A percentile compares a stretch with the other conserved stretches of the same genome.
These are phyloP conservation scores for Secale cereale DNA, from an alignment of 176 grass and related monocot genomes.

Conservation along the genomic window DNA sequence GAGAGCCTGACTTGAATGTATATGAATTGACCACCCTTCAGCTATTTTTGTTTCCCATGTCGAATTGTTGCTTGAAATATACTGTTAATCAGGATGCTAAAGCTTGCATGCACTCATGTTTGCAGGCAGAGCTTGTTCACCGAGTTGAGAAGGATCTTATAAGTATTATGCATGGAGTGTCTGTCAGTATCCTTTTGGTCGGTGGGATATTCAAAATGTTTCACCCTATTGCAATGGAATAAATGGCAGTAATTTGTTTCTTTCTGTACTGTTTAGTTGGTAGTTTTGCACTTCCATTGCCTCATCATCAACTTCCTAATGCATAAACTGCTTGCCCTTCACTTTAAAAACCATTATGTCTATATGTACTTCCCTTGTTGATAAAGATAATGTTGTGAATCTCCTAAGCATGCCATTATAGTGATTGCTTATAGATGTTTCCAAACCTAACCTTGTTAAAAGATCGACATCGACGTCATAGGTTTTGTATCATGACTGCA, in stretches of 20 bases:
- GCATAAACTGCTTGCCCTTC: neutral
- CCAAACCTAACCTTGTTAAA: neutral
- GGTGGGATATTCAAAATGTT: slow-evolving; percentile 13
- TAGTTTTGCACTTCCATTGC: neutral
- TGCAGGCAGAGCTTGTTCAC: slow-evolving; percentile 76
- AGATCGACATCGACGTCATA: neutral
- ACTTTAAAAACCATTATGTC: neutral
- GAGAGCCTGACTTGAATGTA: slow-evolving; percentile 92
- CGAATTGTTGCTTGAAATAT: neutral
- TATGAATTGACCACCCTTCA: slow-evolving; percentile 15
- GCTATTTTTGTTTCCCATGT: neutral
- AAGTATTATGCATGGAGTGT: slow-evolving; percentile 63
- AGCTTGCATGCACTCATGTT: slow-evolving; percentile 22
- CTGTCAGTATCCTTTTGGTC: slow-evolving; percentile 69
- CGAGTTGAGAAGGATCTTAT: slow-evolving; percentile 77
- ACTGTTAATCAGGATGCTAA: slow-evolving; percentile 9
- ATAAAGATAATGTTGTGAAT: neutral
- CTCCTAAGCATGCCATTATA: neutral
- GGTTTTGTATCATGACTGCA: neutral
- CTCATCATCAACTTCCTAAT: slow-evolving; percentile 4
- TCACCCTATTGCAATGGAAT: slow-evolving; percentile 10
- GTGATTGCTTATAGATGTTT: neutral
- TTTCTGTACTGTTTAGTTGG: neutral
- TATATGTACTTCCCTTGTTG: neutral
- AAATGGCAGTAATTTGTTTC: neutral